Conservation (phyloP, 2,329 filamentous ascomycete species). For the Remersonia thermophila region DNA sequence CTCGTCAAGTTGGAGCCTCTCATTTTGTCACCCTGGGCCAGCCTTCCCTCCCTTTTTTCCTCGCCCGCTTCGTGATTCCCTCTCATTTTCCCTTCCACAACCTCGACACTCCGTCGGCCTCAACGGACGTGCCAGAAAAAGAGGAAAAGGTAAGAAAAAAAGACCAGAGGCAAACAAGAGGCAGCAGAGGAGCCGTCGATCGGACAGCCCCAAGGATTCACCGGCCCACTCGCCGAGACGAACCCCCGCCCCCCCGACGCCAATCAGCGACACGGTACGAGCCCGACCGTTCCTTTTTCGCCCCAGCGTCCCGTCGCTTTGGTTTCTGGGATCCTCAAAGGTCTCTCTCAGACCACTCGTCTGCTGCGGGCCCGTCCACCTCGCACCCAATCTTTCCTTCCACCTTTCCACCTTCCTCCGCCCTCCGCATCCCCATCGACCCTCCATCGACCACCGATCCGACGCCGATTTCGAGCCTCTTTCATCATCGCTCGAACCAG, state of each 20-base stretch:
- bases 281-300: slow-evolving; percentile 12
- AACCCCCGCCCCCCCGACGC: slow-evolving; percentile 10
- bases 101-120: too few species aligned
- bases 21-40: background rate
- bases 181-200: background rate
- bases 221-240: slow-evolving; percentile 14
- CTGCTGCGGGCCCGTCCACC: too few species aligned
- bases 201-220: background rate
- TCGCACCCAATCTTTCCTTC: slow-evolving; percentile 2
- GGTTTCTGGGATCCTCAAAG: slow-evolving; percentile 16
- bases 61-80: too few species aligned
- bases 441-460: background rate
- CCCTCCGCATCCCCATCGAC: background rate
- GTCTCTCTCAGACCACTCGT: slow-evolving; percentile 7
- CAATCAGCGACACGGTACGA: slow-evolving; percentile 11
- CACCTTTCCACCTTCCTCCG: background rate
- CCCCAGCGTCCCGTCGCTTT: slow-evolving; percentile 14
- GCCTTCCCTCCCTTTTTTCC: background rate
- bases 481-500: background rate
- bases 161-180: background rate
- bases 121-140: too few species aligned
- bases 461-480: background rate
- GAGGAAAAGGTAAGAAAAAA: background rate
- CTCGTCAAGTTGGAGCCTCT: too few species aligned
- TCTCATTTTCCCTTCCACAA: too few species aligned